A percentile compares a stretch with the other conserved stretches of the same genome.
Conservation (phyloP, 257 asterid species). For the Lithospermum erythrorhizon region DNA sequence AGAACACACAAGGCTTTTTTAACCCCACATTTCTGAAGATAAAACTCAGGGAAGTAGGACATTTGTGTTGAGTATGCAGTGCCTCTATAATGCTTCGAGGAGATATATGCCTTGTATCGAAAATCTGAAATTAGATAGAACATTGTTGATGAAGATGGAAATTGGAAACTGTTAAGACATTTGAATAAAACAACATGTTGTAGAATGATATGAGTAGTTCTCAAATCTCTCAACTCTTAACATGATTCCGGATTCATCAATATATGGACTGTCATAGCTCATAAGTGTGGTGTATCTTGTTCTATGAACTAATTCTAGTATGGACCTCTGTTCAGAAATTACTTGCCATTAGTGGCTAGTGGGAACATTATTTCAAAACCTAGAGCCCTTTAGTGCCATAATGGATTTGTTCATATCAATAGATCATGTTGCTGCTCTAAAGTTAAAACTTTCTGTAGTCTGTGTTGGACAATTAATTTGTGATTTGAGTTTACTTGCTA, state of each 20-base stretch:
- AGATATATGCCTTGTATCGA: slow-evolving; percentile 11
- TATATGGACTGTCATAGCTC: no score
- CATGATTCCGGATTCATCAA: no score
- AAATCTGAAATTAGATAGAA: neutral
- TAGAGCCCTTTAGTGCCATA: neutral
- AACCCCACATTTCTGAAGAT: neutral
- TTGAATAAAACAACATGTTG: no score
- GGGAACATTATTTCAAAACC: neutral
- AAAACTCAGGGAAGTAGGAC: neutral
- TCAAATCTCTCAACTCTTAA: no score
- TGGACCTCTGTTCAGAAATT: neutral
- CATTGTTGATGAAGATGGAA: no score
- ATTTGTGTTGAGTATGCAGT: neutral
- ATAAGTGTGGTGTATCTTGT: neutral
- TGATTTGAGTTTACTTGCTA: slow-evolving; percentile 5
- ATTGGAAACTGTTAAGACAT: no score
- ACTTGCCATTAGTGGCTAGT: neutral
- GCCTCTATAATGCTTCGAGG: neutral
- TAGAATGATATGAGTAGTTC: no score
- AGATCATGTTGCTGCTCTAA: neutral
- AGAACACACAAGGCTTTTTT: no score
- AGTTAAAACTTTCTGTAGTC: neutral
- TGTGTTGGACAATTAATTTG: neutral
- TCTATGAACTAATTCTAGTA: neutral
- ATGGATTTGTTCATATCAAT: no score